Evolutionary conservation across 2,329 filamentous ascomycete species (phyloP).

Genomic region (Aspergillus candidus): DNA sequence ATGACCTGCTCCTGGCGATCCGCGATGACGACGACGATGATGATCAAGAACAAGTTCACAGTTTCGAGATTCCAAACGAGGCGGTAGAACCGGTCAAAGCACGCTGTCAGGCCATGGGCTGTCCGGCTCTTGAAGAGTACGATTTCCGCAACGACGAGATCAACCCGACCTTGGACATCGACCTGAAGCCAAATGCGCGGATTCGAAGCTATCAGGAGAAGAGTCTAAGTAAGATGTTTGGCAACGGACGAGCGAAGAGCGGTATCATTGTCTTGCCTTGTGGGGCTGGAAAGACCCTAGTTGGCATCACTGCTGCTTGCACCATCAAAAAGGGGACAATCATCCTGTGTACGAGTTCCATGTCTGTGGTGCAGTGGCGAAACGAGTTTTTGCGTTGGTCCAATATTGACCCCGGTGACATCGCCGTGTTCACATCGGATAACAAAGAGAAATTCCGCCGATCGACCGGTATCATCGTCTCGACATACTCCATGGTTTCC

Average conservation of each 20-base stretch:
- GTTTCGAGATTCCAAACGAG: slow-evolving; percentile 81
- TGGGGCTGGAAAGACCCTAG: slow-evolving; percentile 92
- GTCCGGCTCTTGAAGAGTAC: slow-evolving; percentile 91
- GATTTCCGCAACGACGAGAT: slow-evolving; percentile 88
- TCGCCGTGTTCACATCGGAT: slow-evolving; percentile 90
- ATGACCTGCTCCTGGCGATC: slow-evolving; percentile 64
- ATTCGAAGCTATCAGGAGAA: slow-evolving; percentile 96
- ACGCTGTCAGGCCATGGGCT: slow-evolving; percentile 77
- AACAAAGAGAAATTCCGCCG: slow-evolving; percentile 80
- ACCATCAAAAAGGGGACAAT: slow-evolving; percentile 97
- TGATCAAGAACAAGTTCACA: slow-evolving; percentile 81
- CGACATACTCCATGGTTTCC: slow-evolving; percentile 98
- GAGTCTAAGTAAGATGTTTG: slow-evolving; percentile 98
- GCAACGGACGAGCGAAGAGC: slow-evolving; percentile 93
- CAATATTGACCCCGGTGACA: slow-evolving; percentile 90
- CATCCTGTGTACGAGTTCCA: slow-evolving; percentile 91
- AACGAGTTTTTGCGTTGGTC: slow-evolving; percentile 98
- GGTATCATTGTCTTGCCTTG: slow-evolving; percentile 96
- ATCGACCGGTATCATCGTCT: slow-evolving; percentile 92
- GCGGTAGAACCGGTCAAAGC: slow-evolving; percentile 83
- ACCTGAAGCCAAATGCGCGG: slow-evolving; percentile 79
- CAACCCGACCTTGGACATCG: slow-evolving; percentile 90
- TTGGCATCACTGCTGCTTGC: slow-evolving; percentile 96
- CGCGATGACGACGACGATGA: slow-evolving; percentile 73
- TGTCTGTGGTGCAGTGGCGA: slow-evolving; percentile 96